Base-by-base conservation (phyloP, 208 protist genomes). In the Wallacemonas sp. region DNA sequence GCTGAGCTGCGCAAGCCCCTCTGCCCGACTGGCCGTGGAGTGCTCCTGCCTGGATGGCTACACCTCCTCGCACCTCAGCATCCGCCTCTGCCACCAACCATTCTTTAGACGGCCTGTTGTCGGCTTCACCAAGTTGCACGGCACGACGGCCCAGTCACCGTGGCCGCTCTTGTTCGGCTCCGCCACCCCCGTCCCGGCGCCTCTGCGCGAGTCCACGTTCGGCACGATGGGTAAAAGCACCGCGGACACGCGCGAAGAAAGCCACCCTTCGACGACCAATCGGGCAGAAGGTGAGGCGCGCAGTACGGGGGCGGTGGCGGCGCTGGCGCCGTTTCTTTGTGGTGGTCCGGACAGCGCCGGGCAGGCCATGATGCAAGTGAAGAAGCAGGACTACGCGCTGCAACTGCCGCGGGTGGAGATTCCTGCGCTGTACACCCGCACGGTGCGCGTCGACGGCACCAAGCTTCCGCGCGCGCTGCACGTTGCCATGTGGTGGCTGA, bases 341-440 rank as follows among this genome's bases (percentile, higher is more conserved):
- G 52, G 52, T 16, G 26, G 52, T 14, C 31, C n/a, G 16, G 52
- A 59, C 10, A 59, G 16, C 29, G 20, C 52, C n/a, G 52, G 29
- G 5, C 5, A 25, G 32, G 31, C 52, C 4, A 8, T 4, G 10
- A 59, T 59, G 52, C 36, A 7, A 29, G 52, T n/a, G 0, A 10
- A 12, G 52, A 59, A 59, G 31, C 52, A 41, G 8, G n/a, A 33
- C 7, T 59, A 59, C 52, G n/a, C 52, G n/a, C 52, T 59, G 31
- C 52, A 42, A 29, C 52, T 59, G 7, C 52, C 52, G 10, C 18
- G 31, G n/a, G 22, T 14, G n/a, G 20, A 18, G 4, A 7, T 33
- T 10, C 52, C 52, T 0, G 25, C 52, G 7, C 3, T 42, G 32
- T 42, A 59, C 31, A 59, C 52, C 14, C 52, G 52, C 32, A 59